phyloP scores from a whole-genome alignment of 2,329 filamentous ascomycete species.

The Dothiorella sarmentorum region DNA sequence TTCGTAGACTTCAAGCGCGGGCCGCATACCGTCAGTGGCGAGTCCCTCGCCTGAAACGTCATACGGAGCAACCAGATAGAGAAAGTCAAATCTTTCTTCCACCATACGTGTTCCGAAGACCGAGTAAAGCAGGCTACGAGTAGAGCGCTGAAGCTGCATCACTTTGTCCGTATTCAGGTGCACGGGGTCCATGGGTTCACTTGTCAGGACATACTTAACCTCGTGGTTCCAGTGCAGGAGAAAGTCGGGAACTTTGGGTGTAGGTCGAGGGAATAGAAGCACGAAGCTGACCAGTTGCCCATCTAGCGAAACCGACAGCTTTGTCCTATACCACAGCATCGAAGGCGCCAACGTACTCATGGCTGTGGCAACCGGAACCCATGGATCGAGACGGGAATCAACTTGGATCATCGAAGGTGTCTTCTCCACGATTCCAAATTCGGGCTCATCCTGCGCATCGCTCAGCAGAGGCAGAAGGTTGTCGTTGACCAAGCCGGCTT shows the following conservation, averaged over 20 bases:
- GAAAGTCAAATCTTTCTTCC: constrained; percentile 28
- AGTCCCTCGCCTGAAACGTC: not conserved
- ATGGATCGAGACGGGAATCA: constrained; percentile 30
- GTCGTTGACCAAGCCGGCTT: constrained; percentile 70
- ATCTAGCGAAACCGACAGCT: not conserved
- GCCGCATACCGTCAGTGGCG: constrained; percentile 8
- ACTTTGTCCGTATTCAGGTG: constrained; percentile 23
- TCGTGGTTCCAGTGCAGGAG: constrained; percentile 33
- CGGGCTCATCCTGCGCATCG: not conserved
- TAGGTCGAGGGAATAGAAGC: constrained; percentile 24
- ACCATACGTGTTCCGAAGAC: constrained; percentile 26
- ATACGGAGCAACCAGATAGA: constrained; percentile 29
- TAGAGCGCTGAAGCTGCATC: constrained; percentile 25
- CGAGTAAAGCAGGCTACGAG: constrained; percentile 28
- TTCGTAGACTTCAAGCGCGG: constrained; percentile 18
- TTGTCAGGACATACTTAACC: constrained; percentile 24
- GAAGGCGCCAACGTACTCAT: not conserved
- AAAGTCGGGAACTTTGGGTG: constrained; percentile 25
- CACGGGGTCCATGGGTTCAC: constrained; percentile 19
- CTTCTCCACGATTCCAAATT: constrained; percentile 21
- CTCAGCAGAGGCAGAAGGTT: constrained; percentile 62
- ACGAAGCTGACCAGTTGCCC: constrained; percentile 24
- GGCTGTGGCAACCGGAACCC: constrained; percentile 20
- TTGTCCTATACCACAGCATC: not conserved
- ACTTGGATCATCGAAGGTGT: constrained; percentile 29